Base-by-base conservation (phyloP, 2,329 filamentous ascomycete species). In the Colletotrichum gigasporum region DNA sequence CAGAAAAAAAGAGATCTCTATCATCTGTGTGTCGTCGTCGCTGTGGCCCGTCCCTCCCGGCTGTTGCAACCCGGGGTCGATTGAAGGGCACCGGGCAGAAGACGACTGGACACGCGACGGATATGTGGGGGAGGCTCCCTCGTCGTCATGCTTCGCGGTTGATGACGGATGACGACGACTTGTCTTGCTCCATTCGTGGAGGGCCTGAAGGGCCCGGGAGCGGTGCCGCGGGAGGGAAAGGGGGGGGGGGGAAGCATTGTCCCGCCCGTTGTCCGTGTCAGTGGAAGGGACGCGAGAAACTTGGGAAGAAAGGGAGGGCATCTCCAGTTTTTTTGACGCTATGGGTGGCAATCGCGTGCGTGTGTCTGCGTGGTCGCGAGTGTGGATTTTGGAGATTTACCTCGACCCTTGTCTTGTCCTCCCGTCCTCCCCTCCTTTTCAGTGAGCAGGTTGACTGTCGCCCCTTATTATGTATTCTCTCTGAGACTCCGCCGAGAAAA, bases 91-190 rank as follows among this genome's bases (percentile, higher is more conserved):
- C n/a, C n/a, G n/a, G n/a, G n/a, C n/a, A n/a, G n/a, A n/a, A n/a
- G n/a, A n/a, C n/a, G n/a, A n/a, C 10, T n/a, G 11, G 34, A 44
- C 26, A 34, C 16, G 4, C 22, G 28, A 52, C 39, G 32, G n/a
- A 63, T 50, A 34, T 51, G 52, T 57, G 52, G 60, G 53, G 35
- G 20, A 20, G 20, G 28, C 16, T 39, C 22, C 14, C 24, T 50
- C 34, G 18, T 42, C 11, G 57, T 30, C 44, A 34, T 58, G 44
- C 53, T 16, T 28, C n/a, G 24, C n/a, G 53, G 42, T n/a, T 52
- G 54, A 59, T 52, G 54, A 30, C 44, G 53, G 53, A 63, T 59
- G 60, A 63, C 60, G 60, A 63, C 53, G 37, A 58, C 35, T 51
- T 34, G 26, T 5, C 28, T 37, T 41, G 45, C 32, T 22, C 24